These are phyloP conservation scores for Lenwebbia sp. DNA, from an alignment of 345 rosid species.

Conservation along the genomic window DNA sequence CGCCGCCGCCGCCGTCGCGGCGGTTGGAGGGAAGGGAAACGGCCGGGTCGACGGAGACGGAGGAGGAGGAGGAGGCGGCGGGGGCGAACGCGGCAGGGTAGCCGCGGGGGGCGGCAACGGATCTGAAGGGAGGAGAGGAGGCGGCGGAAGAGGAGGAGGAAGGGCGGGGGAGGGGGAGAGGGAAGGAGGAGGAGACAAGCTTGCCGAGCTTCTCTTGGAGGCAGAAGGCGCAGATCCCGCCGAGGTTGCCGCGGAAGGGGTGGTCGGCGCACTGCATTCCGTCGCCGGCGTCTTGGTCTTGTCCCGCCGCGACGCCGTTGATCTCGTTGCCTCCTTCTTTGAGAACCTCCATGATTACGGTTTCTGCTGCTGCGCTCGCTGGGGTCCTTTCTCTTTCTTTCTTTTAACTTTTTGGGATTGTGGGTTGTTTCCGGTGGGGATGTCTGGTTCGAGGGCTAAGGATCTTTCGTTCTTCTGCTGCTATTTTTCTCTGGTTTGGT, in stretches of 20 bases:
- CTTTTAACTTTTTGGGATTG: background rate
- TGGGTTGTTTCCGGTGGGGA: background rate
- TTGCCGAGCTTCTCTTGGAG: constrained; percentile 97
- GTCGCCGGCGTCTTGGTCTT: constrained; percentile 50
- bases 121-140: constrained; percentile 82
- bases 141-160: constrained; percentile 29
- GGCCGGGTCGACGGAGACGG: background rate
- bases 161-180: constrained; percentile 42
- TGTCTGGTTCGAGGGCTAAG: background rate
- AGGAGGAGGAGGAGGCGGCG: background rate
- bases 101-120: constrained; percentile 30
- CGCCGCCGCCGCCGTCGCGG: background rate
- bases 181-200: constrained; percentile 83
- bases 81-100: background rate
- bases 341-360: background rate
- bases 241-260: constrained; percentile 71
- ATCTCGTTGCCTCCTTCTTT: background rate
- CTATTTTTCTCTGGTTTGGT: background rate
- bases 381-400: constrained; percentile 5
- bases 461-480: background rate
- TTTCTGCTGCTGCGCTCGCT: background rate
- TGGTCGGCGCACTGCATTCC: constrained; percentile 81
- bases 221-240: constrained; percentile 98
- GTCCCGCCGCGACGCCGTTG: constrained; percentile 28
- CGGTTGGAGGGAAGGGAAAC: background rate